Evolutionary conservation across 2,329 filamentous ascomycete species (phyloP).

Genomic region (Rhinocladiella similis): DNA sequence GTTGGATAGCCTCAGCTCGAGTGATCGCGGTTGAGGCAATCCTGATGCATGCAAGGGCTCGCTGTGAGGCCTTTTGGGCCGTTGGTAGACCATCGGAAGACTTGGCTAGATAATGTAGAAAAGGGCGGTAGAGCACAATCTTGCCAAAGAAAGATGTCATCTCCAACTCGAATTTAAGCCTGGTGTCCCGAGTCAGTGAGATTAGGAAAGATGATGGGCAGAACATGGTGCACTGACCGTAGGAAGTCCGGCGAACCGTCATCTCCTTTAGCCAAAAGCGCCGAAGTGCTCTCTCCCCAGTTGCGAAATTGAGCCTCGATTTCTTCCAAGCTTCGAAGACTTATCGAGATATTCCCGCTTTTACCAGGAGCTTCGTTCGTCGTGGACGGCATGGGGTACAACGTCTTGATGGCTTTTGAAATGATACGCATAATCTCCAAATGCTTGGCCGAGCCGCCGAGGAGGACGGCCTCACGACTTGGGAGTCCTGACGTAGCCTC

Average conservation of each 20-base stretch:
- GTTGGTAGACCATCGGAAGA: constrained; percentile 11
- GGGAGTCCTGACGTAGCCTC: not conserved
- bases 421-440: constrained; percentile 22
- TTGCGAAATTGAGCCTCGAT: constrained; percentile 19
- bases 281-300: constrained; percentile 15
- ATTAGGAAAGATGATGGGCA: not conserved
- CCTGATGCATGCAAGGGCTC: constrained; percentile 19
- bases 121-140: constrained; percentile 30
- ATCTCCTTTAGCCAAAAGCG: constrained; percentile 5
- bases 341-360: not conserved
- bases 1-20: constrained; percentile 17
- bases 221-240: not conserved
- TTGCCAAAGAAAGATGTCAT: constrained; percentile 27
- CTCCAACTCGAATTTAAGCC: constrained; percentile 23
- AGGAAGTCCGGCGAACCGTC: not conserved
- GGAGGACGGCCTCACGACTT: not conserved
- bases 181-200: not conserved
- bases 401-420: constrained; percentile 14
- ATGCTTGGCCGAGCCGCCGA: constrained; percentile 22
- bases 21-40: constrained; percentile 19
- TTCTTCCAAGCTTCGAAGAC: constrained; percentile 2
- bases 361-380: not conserved
- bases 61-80: constrained; percentile 11
- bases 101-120: constrained; percentile 28
- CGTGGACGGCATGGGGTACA: constrained; percentile 17